These are phyloP conservation scores for Xerocomellus amylosporus DNA, from an alignment of 768 basidiomycete genomes.

Conservation along the genomic window DNA sequence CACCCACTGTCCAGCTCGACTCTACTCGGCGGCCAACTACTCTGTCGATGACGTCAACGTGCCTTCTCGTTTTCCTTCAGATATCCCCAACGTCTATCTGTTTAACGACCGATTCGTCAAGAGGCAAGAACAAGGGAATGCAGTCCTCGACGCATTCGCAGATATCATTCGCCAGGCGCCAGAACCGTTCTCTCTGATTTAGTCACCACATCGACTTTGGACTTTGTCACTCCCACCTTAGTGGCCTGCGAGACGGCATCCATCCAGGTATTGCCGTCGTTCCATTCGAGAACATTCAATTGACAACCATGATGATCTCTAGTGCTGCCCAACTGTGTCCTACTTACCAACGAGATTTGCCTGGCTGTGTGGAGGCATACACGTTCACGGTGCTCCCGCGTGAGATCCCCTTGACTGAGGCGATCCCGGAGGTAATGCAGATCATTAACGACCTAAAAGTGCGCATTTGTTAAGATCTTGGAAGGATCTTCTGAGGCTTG, in stretches of 20 bases:
- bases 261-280: not conserved
- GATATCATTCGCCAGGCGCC: not conserved
- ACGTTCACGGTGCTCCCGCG: not conserved
- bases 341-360: not conserved
- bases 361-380: not conserved
- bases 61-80: not conserved
- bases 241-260: not conserved
- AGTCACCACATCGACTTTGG: not conserved
- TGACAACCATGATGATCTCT: not conserved
- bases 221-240: not conserved
- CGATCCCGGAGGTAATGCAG: not conserved
- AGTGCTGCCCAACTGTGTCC: not conserved
- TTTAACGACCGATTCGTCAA: not conserved
- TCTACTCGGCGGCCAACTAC: not conserved
- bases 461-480: slow-evolving; percentile 20
- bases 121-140: not conserved
- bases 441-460: slow-evolving; percentile 35
- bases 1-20: not conserved
- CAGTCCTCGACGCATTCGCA: not conserved
- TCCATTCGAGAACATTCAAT: not conserved
- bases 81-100: not conserved
- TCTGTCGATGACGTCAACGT: not conserved
- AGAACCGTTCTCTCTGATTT: not conserved
- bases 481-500: slow-evolving; percentile 2
- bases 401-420: not conserved